Conservation (phyloP, 2,329 filamentous ascomycete genomes). For the Pseudogymnoascus sp. region DNA sequence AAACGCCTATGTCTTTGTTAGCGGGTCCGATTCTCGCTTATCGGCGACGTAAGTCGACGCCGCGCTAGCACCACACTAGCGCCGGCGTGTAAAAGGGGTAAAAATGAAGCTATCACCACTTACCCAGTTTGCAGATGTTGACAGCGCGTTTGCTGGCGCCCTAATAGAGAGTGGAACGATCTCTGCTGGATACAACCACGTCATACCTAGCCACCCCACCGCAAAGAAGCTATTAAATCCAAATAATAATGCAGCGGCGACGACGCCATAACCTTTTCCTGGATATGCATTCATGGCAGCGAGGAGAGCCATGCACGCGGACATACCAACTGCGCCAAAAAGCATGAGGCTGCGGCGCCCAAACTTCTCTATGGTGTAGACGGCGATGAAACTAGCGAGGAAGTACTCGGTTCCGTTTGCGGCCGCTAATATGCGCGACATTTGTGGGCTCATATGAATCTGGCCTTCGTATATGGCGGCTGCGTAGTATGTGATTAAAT, state of each 20-base stretch:
- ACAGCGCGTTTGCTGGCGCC: slow-evolving; percentile 49
- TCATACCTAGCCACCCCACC: slow-evolving; percentile 43
- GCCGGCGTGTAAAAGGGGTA: neutral
- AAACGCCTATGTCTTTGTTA: slow-evolving; percentile 39
- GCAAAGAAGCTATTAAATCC: slow-evolving; percentile 46
- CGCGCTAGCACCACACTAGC: slow-evolving; percentile 15
- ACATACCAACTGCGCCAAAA: slow-evolving; percentile 56
- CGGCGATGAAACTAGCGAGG: slow-evolving; percentile 31
- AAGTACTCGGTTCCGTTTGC: slow-evolving; percentile 40
- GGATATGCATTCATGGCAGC: slow-evolving; percentile 23
- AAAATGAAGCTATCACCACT: neutral
- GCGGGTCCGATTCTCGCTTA: slow-evolving; percentile 11
- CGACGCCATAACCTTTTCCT: slow-evolving; percentile 23
- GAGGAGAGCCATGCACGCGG: slow-evolving; percentile 56
- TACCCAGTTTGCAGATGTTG: slow-evolving; percentile 29
- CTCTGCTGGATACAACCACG: slow-evolving; percentile 50
- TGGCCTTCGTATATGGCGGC: slow-evolving; percentile 42
- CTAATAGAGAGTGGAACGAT: slow-evolving; percentile 43
- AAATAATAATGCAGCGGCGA: slow-evolving; percentile 31
- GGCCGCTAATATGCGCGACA: slow-evolving; percentile 46
- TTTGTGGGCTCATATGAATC: slow-evolving; percentile 36
- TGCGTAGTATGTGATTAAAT: slow-evolving; percentile 38
- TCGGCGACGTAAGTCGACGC: slow-evolving; percentile 26
- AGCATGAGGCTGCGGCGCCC: slow-evolving; percentile 65
- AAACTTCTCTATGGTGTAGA: slow-evolving; percentile 42